phyloP scores from a whole-genome alignment of 2,329 filamentous ascomycete genomes.

The Curvularia sp. region DNA sequence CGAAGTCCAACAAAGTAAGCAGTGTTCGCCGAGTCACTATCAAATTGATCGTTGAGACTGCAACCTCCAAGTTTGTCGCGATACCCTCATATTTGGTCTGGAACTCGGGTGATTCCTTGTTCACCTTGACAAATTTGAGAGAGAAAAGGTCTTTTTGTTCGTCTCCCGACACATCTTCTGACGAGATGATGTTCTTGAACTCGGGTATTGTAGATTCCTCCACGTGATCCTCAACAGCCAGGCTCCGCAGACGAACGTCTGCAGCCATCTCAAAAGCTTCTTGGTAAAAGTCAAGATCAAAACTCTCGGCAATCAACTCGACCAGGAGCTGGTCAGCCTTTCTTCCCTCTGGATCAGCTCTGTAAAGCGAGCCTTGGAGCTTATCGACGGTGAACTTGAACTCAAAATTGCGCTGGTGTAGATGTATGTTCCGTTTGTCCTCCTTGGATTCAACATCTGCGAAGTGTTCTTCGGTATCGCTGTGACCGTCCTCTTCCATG shows the following conservation, averaged over 20 bases:
- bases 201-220: slow-evolving; percentile 83
- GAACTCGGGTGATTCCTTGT: slow-evolving; percentile 90
- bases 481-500: slow-evolving; percentile 73
- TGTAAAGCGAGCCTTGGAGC: slow-evolving; percentile 89
- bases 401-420: slow-evolving; percentile 91
- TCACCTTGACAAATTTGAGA: slow-evolving; percentile 89
- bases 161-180: slow-evolving; percentile 73
- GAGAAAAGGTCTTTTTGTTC: slow-evolving; percentile 82
- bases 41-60: slow-evolving; percentile 93
- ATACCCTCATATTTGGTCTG: slow-evolving; percentile 90
- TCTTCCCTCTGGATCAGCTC: slow-evolving; percentile 78
- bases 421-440: slow-evolving; percentile 56
- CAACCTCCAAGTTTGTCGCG: slow-evolving; percentile 88
- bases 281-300: slow-evolving; percentile 86
- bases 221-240: slow-evolving; percentile 94
- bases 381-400: slow-evolving; percentile 96
- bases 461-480: slow-evolving; percentile 68
- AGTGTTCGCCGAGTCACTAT: slow-evolving; percentile 93
- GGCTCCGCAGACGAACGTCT: slow-evolving; percentile 83
- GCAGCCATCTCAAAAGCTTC: slow-evolving; percentile 92
- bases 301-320: slow-evolving; percentile 88
- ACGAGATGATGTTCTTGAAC: slow-evolving; percentile 98
- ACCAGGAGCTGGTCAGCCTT: slow-evolving; percentile 83
- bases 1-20: slow-evolving; percentile 90
- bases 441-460: slow-evolving; percentile 70